These are phyloP conservation scores for Arctium lappa DNA, from an alignment of 129 eudicot genomes.

Conservation along the genomic window DNA sequence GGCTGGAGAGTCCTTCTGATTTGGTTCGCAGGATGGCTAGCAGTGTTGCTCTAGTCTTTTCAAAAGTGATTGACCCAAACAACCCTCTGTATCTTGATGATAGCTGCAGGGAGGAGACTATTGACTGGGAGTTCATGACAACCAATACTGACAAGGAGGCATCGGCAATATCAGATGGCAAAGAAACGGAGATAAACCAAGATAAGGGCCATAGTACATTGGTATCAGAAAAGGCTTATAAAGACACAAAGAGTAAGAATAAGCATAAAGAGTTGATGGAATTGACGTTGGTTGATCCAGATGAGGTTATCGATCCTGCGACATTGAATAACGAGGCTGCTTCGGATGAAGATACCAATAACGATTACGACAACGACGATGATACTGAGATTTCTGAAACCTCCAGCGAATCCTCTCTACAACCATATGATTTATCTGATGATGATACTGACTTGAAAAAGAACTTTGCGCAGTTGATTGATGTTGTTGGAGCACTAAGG, in stretches of 20 bases:
- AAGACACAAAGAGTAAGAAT: constrained; percentile 24
- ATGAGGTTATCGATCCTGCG: constrained; percentile 88
- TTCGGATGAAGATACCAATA: constrained; percentile 45
- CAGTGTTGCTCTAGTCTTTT: constrained; percentile 75
- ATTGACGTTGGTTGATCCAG: constrained; percentile 64
- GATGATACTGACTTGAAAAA: constrained; percentile 78
- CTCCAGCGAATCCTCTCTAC: constrained; percentile 77
- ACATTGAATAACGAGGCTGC: constrained; percentile 35
- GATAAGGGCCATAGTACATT: constrained; percentile 8
- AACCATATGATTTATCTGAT: constrained; percentile 88
- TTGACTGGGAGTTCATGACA: constrained; percentile 89
- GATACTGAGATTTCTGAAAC: constrained; percentile 61
- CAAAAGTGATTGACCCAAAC: constrained; percentile 80
- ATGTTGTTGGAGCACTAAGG: constrained; percentile 85
- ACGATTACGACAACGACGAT: constrained; percentile 40
- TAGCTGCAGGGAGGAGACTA: constrained; percentile 49
- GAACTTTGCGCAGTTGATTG: constrained; percentile 72
- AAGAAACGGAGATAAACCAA: constrained; percentile 20
- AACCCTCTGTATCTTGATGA: constrained; percentile 97
- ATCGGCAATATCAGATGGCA: constrained; percentile 21
- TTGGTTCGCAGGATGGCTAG: constrained; percentile 83
- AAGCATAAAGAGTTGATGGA: constrained; percentile 38
- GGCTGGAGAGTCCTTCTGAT: constrained; percentile 78
- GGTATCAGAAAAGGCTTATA: constrained; percentile 18
- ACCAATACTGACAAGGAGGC: constrained; percentile 32